phyloP scores from a whole-genome alignment of 768 basidiomycete genomes.

The Tulasnella sp. region DNA sequence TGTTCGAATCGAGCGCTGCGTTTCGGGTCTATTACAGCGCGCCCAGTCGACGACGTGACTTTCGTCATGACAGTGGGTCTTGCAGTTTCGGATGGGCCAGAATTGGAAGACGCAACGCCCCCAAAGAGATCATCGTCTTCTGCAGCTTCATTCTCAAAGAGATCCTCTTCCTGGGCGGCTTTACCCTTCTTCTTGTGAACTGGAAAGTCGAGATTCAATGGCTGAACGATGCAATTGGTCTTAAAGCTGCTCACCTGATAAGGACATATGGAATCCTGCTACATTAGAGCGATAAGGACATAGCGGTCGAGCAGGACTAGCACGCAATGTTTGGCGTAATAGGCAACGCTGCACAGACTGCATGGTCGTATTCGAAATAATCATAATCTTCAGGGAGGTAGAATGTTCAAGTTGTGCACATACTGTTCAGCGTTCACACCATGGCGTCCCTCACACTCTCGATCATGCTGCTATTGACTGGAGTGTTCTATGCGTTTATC shows the following conservation, averaged over 20 bases:
- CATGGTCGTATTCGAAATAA: not conserved
- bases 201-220: not conserved
- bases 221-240: not conserved
- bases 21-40: not conserved
- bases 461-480: no score
- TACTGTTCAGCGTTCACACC: no score
- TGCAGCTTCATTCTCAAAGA: no score
- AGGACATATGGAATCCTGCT: not conserved
- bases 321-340: not conserved
- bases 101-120: not conserved
- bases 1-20: slow-evolving; percentile 2
- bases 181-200: slow-evolving; percentile 6
- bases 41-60: not conserved
- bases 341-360: not conserved
- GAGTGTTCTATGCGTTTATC: no score
- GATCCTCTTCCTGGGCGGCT: not conserved
- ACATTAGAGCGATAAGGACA: no score
- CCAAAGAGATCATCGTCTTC: slow-evolving; percentile 4
- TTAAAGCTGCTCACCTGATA: not conserved
- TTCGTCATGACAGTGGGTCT: not conserved
- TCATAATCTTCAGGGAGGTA: no score
- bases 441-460: no score
- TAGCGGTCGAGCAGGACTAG: not conserved
- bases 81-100: not conserved
- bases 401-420: no score